Percentiles rank a stretch among this genome's conserved stretches.
Evolutionary conservation across 139 green algal species (phyloP).

Genomic region (Astrephomene gubernaculifera): DNA sequence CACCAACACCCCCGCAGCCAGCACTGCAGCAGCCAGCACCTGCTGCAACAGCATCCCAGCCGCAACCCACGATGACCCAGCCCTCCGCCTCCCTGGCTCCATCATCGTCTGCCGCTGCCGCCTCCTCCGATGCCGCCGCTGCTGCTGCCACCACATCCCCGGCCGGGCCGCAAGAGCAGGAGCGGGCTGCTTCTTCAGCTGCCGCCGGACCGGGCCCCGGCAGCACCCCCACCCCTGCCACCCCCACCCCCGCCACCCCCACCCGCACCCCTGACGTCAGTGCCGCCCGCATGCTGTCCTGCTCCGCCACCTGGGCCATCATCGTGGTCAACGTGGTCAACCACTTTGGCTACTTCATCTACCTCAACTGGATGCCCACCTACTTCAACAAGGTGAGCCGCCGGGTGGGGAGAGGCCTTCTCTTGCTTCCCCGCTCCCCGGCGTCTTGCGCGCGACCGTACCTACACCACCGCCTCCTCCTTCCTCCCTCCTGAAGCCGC

Average conservation of each 20-base stretch:
- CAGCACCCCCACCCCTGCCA: neutral
- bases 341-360: slow-evolving; percentile 95
- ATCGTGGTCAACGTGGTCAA: slow-evolving; percentile 89
- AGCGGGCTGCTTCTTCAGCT: neutral
- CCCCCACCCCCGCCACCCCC: slow-evolving; percentile 10
- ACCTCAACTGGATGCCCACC: slow-evolving; percentile 95
- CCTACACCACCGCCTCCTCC: too few species aligned
- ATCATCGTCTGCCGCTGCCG: neutral
- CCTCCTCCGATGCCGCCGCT: neutral
- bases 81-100: too few species aligned
- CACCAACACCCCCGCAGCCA: too few species aligned
- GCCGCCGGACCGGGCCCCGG: neutral
- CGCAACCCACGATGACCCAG: too few species aligned
- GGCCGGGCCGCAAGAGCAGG: neutral
- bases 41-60: neutral
- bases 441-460: too few species aligned
- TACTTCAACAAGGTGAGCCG: slow-evolving; percentile 83
- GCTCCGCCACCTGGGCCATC: slow-evolving; percentile 85
- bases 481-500: too few species aligned
- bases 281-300: slow-evolving; percentile 64
- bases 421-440: too few species aligned
- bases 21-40: neutral
- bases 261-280: slow-evolving; percentile 1
- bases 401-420: too few species aligned
- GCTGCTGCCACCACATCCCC: neutral